Evolutionary conservation across 108 stramenopile species (phyloP).

Genomic region (Mediolabrus comicus): DNA sequence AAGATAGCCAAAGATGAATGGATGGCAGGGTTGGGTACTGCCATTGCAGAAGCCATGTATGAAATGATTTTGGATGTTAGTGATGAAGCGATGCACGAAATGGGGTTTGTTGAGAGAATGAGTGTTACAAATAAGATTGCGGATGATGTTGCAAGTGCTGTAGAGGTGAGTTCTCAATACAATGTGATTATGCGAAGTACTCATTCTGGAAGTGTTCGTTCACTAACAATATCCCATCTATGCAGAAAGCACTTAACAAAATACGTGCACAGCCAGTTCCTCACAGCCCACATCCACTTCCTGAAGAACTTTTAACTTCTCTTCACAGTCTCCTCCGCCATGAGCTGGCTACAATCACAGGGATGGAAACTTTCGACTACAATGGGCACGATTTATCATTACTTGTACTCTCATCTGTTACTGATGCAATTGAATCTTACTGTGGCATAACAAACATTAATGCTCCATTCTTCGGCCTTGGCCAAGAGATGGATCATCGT

Average conservation of each 20-base stretch:
- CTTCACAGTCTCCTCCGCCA: constrained; percentile 22
- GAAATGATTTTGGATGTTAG: constrained; percentile 39
- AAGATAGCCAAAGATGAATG: constrained; percentile 39
- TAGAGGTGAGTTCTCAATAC: constrained; percentile 20
- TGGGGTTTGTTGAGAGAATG: constrained; percentile 35
- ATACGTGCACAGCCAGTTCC: constrained; percentile 20
- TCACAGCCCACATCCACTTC: constrained; percentile 26
- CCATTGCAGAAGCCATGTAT: constrained; percentile 27
- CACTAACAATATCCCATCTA: not conserved
- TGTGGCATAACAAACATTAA: constrained; percentile 25
- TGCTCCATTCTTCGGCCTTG: constrained; percentile 35
- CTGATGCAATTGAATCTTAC: constrained; percentile 34
- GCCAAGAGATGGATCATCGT: constrained; percentile 29
- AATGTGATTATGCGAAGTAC: not conserved
- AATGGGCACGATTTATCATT: constrained; percentile 20
- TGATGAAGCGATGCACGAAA: constrained; percentile 11
- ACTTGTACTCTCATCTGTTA: constrained; percentile 25
- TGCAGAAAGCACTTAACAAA: constrained; percentile 22
- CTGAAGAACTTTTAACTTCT: constrained; percentile 15
- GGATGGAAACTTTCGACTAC: constrained; percentile 8
- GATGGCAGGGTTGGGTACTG: constrained; percentile 29
- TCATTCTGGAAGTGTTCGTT: not conserved
- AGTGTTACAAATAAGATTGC: constrained; percentile 24
- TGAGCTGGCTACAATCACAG: constrained; percentile 13
- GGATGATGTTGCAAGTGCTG: constrained; percentile 26